Percentiles rank a stretch among this genome's conserved stretches.
Conservation (phyloP, 768 basidiomycete genomes). For the Leccinum fibrillosum region DNA sequence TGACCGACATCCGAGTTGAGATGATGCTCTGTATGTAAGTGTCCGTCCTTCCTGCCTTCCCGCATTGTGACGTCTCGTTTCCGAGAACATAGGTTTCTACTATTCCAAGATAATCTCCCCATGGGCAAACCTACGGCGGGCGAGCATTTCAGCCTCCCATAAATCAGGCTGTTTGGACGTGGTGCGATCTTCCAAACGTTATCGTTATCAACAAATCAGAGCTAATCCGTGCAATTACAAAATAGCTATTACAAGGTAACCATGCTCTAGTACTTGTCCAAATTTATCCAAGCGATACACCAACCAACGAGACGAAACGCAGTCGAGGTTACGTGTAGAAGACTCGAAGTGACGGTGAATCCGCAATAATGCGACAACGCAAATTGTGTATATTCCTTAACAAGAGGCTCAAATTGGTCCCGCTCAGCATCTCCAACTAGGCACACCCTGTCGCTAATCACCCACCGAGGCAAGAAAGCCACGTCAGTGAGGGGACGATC, state of each 20-base stretch:
- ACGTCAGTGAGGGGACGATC: background rate
- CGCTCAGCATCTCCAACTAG: background rate
- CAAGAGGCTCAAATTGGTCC: background rate
- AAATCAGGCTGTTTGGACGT: background rate
- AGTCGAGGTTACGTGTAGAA: background rate
- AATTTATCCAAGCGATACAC: background rate
- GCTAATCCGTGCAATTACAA: background rate
- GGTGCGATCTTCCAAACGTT: background rate
- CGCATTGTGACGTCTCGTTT: background rate
- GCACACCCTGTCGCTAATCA: background rate
- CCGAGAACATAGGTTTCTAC: background rate
- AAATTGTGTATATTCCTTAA: background rate
- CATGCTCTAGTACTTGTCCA: background rate
- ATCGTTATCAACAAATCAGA: background rate
- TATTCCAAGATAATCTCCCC: background rate
- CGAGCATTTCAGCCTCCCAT: background rate
- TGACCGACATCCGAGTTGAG: background rate
- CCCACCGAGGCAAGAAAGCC: background rate
- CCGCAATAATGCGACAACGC: background rate
- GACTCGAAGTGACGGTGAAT: background rate
- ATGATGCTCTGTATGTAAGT: background rate
- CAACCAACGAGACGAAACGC: background rate
- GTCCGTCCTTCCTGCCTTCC: background rate
- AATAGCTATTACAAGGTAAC: background rate
- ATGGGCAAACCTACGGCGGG: background rate